These are phyloP conservation scores for Tricharina praecox DNA, from an alignment of 495 filamentous ascomycete genomes.

Conservation along the genomic window DNA sequence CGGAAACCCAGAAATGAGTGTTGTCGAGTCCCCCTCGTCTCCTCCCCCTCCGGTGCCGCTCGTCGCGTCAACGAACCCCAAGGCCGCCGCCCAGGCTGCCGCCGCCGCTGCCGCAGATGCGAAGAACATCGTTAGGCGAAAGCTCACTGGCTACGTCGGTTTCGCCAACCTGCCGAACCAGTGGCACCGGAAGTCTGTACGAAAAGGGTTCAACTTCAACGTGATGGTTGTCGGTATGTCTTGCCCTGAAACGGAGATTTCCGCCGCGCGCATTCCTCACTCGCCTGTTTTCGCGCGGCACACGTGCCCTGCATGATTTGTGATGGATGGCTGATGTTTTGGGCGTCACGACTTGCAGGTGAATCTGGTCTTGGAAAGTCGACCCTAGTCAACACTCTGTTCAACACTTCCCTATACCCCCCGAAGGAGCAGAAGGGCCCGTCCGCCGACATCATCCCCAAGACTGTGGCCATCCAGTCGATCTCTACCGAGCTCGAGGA, in stretches of 20 bases:
- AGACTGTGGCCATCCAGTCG: conserved; percentile 96
- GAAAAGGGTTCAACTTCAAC: conserved; percentile 99
- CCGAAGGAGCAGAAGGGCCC: conserved; percentile 95
- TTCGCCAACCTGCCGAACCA: conserved; percentile 98
- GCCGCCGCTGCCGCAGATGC: conserved; percentile 66
- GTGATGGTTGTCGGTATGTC: conserved; percentile 96
- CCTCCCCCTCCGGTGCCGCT: conserved; percentile 28
- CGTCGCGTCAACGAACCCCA: conserved; percentile 64
- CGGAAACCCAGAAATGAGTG: conserved; percentile 1
- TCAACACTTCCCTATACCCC: conserved; percentile 98
- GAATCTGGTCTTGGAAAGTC: conserved; percentile 99
- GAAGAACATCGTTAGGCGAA: conserved; percentile 94
- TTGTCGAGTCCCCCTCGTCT: conserved; percentile 35
- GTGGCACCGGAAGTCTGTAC: conserved; percentile 99
- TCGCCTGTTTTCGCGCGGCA: too few species aligned
- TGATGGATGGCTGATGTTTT: background rate
- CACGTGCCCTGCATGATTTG: background rate
- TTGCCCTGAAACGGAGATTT: too few species aligned
- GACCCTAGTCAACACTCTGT: conserved; percentile 95
- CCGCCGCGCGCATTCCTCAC: too few species aligned
- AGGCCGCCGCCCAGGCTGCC: conserved; percentile 50
- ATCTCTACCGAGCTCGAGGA: conserved; percentile 98
- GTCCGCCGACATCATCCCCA: conserved; percentile 93
- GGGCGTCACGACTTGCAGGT: conserved; percentile 38
- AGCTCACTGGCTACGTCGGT: conserved; percentile 94